phyloP scores from a whole-genome alignment of 371 early-diverging fungal genomes.

The Gilbertella persicaria region DNA sequence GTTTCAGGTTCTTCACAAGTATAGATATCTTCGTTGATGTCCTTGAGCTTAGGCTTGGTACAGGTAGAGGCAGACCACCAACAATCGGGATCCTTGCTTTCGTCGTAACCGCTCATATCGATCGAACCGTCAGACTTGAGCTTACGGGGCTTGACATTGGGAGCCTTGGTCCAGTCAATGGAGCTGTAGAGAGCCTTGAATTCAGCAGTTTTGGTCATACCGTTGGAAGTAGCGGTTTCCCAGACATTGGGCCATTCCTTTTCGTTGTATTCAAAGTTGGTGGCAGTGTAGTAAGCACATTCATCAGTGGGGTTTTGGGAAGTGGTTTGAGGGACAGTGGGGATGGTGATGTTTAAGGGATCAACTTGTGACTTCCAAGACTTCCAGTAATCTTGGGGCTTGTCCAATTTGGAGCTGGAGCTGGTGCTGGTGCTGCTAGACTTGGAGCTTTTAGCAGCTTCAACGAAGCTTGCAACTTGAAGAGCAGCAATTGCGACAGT shows the following conservation, averaged over 20 bases:
- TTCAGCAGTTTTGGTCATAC: conserved; percentile 45
- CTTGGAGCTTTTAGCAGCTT: conserved; percentile 15
- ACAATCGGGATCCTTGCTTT: conserved; percentile 48
- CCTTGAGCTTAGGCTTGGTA: conserved; percentile 39
- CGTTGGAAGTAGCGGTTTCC: conserved; percentile 51
- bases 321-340: conserved; percentile 23
- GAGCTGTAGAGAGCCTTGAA: conserved; percentile 47
- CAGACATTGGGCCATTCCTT: conserved; percentile 51
- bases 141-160: conserved; percentile 39
- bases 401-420: conserved; percentile 12
- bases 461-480: conserved; percentile 20
- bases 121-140: conserved; percentile 29
- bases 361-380: conserved; percentile 20
- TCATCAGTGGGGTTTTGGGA: conserved; percentile 14
- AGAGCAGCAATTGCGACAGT: conserved; percentile 20
- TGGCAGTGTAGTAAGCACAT: conserved; percentile 22
- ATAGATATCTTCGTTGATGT: conserved; percentile 48
- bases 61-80: conserved; percentile 55
- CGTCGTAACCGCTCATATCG: conserved; percentile 31
- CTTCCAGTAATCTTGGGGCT: conserved; percentile 29
- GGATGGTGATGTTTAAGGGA: conserved; percentile 22
- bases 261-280: conserved; percentile 27
- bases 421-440: conserved; percentile 4
- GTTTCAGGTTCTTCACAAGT: conserved; percentile 53
- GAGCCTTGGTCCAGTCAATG: conserved; percentile 48